phyloP scores from a whole-genome alignment of 2,329 filamentous ascomycete genomes.

The Nemania bipapillata region DNA sequence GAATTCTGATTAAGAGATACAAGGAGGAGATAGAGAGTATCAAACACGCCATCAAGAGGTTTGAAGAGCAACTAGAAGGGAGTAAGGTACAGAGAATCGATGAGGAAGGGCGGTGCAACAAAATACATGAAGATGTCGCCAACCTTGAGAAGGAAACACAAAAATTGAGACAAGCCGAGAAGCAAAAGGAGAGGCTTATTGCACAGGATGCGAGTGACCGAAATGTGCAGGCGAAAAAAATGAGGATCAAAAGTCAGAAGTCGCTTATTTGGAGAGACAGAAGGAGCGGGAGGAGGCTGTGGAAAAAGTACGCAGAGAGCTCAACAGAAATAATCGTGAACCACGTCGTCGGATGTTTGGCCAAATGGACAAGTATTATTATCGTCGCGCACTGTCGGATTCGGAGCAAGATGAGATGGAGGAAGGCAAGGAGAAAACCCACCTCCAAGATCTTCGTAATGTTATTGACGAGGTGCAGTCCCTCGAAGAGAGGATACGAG shows the following conservation, averaged over 20 bases:
- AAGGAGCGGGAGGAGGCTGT: neutral
- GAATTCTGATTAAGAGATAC: too few species aligned
- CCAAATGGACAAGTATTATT: too few species aligned
- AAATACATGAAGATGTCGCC: neutral
- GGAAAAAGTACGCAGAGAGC: neutral
- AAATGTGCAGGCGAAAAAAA: neutral
- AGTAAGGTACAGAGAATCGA: neutral
- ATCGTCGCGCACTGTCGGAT: neutral
- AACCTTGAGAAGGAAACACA: neutral
- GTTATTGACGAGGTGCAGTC: neutral
- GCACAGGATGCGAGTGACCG: neutral
- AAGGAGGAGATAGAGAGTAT: too few species aligned
- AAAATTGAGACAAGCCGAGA: neutral
- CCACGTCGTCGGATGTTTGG: too few species aligned
- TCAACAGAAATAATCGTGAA: neutral
- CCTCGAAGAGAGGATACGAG: neutral
- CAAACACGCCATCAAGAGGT: too few species aligned
- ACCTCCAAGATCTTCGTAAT: neutral
- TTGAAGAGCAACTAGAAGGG: too few species aligned
- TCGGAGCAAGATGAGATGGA: too few species aligned
- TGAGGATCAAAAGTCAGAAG: neutral
- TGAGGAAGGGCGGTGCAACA: neutral
- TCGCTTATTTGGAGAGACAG: neutral
- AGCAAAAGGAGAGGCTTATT: neutral
- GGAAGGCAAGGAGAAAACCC: neutral